Conservation (phyloP, 1,284 basidiomycete species). For the Mycosarcoma maydis region DNA sequence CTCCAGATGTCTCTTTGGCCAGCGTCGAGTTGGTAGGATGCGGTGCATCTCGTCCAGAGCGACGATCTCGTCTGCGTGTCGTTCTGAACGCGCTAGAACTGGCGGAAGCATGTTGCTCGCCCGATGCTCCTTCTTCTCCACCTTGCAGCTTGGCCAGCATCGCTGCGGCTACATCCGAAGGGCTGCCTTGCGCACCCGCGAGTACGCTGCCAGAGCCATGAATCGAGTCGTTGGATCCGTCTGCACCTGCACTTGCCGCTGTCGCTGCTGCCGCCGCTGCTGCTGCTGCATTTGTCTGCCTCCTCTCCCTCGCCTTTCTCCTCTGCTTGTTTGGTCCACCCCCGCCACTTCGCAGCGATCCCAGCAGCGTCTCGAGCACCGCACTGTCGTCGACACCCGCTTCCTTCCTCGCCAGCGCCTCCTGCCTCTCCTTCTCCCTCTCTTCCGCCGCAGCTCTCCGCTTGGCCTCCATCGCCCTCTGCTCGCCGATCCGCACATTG, state of each 20-base stretch:
- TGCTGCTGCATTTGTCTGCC: constrained; percentile 37
- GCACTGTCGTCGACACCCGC: constrained; percentile 63
- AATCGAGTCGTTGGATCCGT: constrained; percentile 24
- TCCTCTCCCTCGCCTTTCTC: constrained; percentile 54
- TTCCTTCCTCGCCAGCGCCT: constrained; percentile 61
- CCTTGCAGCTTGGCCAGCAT: constrained; percentile 64
- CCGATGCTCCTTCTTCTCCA: constrained; percentile 14
- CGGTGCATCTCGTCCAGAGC: constrained; percentile 31
- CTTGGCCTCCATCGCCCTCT: constrained; percentile 62
- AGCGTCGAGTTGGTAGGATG: background rate
- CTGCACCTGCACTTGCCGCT: background rate
- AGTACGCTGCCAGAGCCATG: background rate
- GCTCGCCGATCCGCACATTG: constrained; percentile 62
- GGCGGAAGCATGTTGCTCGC: background rate
- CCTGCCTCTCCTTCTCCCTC: constrained; percentile 59
- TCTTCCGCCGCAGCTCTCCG: constrained; percentile 63
- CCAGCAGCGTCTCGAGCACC: constrained; percentile 64
- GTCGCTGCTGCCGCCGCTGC: constrained; percentile 1
- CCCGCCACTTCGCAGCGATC: constrained; percentile 58
- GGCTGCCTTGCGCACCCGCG: constrained; percentile 24
- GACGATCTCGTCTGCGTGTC: constrained; percentile 34
- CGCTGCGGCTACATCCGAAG: constrained; percentile 57
- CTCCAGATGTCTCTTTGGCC: background rate
- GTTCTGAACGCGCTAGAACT: constrained; percentile 30
- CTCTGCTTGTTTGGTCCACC: constrained; percentile 57